A percentile compares a stretch with the other conserved stretches of the same genome.
Evolutionary conservation across 805 yeast genomes (phyloP).

Genomic region (Wickerhamiella bombiphila): DNA sequence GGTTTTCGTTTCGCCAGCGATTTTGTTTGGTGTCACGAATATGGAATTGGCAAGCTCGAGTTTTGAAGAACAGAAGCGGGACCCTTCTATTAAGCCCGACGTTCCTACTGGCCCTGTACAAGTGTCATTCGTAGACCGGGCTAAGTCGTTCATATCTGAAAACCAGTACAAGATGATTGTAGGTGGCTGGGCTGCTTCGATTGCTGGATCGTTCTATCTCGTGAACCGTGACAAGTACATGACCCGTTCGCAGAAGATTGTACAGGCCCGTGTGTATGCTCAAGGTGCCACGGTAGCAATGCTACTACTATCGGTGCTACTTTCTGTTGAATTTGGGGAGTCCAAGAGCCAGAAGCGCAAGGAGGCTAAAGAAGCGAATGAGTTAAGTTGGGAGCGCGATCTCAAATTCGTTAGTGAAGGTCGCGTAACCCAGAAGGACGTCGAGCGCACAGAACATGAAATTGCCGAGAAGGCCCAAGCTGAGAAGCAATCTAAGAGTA

Average conservation of each 20-base stretch:
- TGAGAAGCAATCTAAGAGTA: too few relatives aligned
- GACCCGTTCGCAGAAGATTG: constrained; percentile 67
- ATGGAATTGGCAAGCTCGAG: constrained; percentile 58
- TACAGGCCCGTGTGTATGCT: constrained; percentile 85
- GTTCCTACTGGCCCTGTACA: neutral
- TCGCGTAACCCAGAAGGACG: constrained; percentile 13
- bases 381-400: constrained; percentile 16
- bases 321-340: constrained; percentile 11
- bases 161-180: constrained; percentile 35
- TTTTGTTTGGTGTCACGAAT: constrained; percentile 41
- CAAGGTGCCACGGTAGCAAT: constrained; percentile 67
- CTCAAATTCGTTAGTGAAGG: constrained; percentile 11
- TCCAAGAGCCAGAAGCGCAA: constrained; percentile 4
- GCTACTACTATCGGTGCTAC: constrained; percentile 33
- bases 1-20: constrained; percentile 50
- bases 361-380: neutral
- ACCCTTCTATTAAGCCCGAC: neutral
- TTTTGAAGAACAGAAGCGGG: constrained; percentile 47
- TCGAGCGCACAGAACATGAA: too few relatives aligned
- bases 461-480: too few relatives aligned
- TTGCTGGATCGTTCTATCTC: constrained; percentile 64
- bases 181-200: constrained; percentile 66
- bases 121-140: neutral
- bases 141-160: constrained; percentile 3
- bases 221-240: constrained; percentile 63